Evolutionary conservation across 2,329 filamentous ascomycete species (phyloP).

Genomic region (Stemphylium beticola): DNA sequence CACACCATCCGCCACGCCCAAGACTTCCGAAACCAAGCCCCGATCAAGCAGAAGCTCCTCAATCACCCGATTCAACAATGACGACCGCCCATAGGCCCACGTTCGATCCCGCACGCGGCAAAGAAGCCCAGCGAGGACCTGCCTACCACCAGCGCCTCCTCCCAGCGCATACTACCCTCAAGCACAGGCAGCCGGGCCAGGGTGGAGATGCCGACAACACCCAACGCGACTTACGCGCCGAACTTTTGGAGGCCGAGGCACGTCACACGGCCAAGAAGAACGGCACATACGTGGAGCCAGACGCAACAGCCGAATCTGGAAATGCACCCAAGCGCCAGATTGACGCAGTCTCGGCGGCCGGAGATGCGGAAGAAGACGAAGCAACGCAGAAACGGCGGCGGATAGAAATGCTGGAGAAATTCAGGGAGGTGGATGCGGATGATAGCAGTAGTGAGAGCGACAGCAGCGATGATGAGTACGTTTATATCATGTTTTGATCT

Average conservation of each 20-base stretch:
- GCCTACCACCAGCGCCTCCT: slow-evolving; percentile 96
- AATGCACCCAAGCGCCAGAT: slow-evolving; percentile 68
- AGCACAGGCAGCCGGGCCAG: slow-evolving; percentile 82
- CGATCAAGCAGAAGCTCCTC: background rate
- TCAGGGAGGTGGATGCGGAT: slow-evolving; percentile 84
- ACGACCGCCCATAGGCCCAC: slow-evolving; percentile 78
- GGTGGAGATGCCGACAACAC: slow-evolving; percentile 77
- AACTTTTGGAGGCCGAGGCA: slow-evolving; percentile 87
- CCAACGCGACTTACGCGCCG: slow-evolving; percentile 81
- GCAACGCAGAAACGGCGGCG: slow-evolving; percentile 81
- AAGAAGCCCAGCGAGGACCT: slow-evolving; percentile 90
- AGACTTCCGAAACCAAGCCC: slow-evolving; percentile 41
- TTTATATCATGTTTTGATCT: background rate
- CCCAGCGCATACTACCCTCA: slow-evolving; percentile 91
- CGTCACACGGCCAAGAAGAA: slow-evolving; percentile 86
- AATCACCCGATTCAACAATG: slow-evolving; percentile 44
- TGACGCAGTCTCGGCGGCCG: slow-evolving; percentile 56
- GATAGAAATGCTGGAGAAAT: slow-evolving; percentile 77
- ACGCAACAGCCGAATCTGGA: slow-evolving; percentile 48
- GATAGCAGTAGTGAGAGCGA: slow-evolving; percentile 63
- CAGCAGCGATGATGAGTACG: slow-evolving; percentile 64
- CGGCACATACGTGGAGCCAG: slow-evolving; percentile 62
- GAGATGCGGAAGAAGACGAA: slow-evolving; percentile 65
- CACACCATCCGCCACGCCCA: slow-evolving; percentile 19
- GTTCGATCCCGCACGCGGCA: slow-evolving; percentile 94